Base-by-base conservation (phyloP, 2,329 filamentous ascomycete species). In the Exophiala sp. region DNA sequence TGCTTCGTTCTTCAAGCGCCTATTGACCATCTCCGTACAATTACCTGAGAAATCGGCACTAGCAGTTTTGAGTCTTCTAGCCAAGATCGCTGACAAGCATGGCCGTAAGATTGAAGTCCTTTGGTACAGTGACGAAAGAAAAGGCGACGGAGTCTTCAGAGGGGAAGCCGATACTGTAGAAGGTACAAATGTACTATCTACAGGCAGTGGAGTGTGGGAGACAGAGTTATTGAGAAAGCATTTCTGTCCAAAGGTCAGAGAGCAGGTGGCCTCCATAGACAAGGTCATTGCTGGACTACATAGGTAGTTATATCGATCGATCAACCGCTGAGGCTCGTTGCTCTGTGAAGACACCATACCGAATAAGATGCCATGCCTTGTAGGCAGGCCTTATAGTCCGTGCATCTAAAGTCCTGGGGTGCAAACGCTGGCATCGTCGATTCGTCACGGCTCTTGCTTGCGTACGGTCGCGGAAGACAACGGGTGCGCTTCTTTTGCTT, bases 61-160 rank as follows among this genome's bases (percentile, higher is more conserved):
- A 61, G 92, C 92, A 0, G 80, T 92, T 50, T 75, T 96, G 3
- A 86, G 86, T 1, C 76, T 99, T 24, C 72, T 97, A 40, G 82
- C 82, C 47, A 87, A 91, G 63, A 83, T 97, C 1, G 83, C 87
- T 0, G 89, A 88, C 70, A 85, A 86, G 2, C 91, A 99, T 68
- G 85, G 85, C 44, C 86, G 84, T 63, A 95, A 92, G 71, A 82
- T 97, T 40, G 82, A 82, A 35, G 83, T 86, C n/a, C 72, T 99
- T 57, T 99, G 94, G 92, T 85, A 95, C 65, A 95, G 91, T 0
- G 92, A 97, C 68, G 94, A 97, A 75, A 80, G 92, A 46, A 88
- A 89, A 68, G 92, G 92, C 5, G 92, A 97, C 68, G 94, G 94
- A 2, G 82, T 86, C 1, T 97, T 89, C 66, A 87, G 91, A 70